Conservation (phyloP, 2,329 filamentous ascomycete genomes). For the Ophiostoma angusticollis region DNA sequence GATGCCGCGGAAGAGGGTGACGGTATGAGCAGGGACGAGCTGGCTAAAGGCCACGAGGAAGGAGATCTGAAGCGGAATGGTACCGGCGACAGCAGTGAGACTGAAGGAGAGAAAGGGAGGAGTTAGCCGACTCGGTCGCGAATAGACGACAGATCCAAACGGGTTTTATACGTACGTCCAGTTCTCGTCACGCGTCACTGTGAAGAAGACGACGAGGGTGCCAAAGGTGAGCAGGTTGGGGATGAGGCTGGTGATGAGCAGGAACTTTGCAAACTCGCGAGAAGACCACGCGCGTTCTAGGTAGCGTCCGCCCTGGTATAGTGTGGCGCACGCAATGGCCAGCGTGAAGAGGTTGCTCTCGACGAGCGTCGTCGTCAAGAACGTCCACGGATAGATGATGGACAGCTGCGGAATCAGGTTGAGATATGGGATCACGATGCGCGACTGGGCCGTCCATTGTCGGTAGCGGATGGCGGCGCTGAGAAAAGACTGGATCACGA, state of each 20-base stretch:
- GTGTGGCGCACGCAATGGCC: slow-evolving; percentile 58
- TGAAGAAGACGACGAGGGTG: slow-evolving; percentile 55
- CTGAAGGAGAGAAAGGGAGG: slow-evolving; percentile 28
- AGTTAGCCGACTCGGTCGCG: too few species aligned
- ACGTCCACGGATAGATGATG: slow-evolving; percentile 85
- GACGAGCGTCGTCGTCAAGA: slow-evolving; percentile 72
- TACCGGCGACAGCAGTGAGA: slow-evolving; percentile 72
- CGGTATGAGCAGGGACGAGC: slow-evolving; percentile 91
- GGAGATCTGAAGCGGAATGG: slow-evolving; percentile 76
- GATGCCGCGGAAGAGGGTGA: slow-evolving; percentile 80
- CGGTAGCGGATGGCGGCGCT: slow-evolving; percentile 67
- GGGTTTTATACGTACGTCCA: slow-evolving; percentile 60
- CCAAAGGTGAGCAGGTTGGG: slow-evolving; percentile 68
- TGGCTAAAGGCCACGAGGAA: slow-evolving; percentile 98
- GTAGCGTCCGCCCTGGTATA: slow-evolving; percentile 90
- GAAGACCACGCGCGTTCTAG: slow-evolving; percentile 94
- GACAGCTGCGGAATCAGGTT: slow-evolving; percentile 74
- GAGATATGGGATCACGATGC: slow-evolving; percentile 71
- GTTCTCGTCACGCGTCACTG: slow-evolving; percentile 50
- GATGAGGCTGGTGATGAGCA: slow-evolving; percentile 62
- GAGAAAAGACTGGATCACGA: slow-evolving; percentile 67
- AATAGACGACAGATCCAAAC: too few species aligned
- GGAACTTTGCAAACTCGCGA: slow-evolving; percentile 80
- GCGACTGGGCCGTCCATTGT: slow-evolving; percentile 49
- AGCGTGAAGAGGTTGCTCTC: slow-evolving; percentile 90